phyloP scores from a whole-genome alignment of 495 filamentous ascomycete species.

The Articulospora tetracladia region DNA sequence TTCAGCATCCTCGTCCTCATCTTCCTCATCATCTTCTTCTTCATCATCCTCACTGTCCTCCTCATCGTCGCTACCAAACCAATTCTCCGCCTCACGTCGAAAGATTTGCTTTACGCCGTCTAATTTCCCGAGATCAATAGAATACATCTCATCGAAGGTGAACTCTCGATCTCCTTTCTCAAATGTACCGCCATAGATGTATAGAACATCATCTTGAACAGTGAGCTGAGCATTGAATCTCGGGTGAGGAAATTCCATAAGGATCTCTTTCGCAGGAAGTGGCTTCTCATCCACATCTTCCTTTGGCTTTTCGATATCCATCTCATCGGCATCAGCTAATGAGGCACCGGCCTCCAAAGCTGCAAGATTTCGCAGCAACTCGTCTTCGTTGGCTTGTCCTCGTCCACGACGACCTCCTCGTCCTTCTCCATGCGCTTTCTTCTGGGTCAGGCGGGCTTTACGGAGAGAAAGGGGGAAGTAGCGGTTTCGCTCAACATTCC shows the following conservation, averaged over 20 bases:
- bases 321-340: constrained; percentile 50
- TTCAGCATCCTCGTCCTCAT: constrained; percentile 63
- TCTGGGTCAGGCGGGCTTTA: constrained; percentile 62
- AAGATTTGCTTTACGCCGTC: constrained; percentile 91
- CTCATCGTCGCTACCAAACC: constrained; percentile 69
- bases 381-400: constrained; percentile 82
- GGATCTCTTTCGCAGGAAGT: constrained; percentile 46
- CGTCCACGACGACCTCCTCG: constrained; percentile 62
- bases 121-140: constrained; percentile 84
- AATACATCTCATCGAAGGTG: constrained; percentile 88
- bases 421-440: constrained; percentile 47
- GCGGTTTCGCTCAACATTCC: constrained; percentile 90
- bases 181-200: constrained; percentile 91
- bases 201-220: constrained; percentile 87
- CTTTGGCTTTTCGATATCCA: constrained; percentile 46
- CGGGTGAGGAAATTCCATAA: constrained; percentile 77
- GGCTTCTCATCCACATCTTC: constrained; percentile 46
- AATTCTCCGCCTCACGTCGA: constrained; percentile 77
- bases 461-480: constrained; percentile 83
- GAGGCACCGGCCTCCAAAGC: constrained; percentile 68
- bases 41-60: constrained; percentile 67
- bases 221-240: constrained; percentile 87
- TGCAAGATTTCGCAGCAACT: constrained; percentile 78
- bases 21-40: constrained; percentile 64
- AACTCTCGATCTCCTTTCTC: constrained; percentile 93